Base-by-base conservation (phyloP, 2,329 filamentous ascomycete genomes). In the Coniochaeta sp. region DNA sequence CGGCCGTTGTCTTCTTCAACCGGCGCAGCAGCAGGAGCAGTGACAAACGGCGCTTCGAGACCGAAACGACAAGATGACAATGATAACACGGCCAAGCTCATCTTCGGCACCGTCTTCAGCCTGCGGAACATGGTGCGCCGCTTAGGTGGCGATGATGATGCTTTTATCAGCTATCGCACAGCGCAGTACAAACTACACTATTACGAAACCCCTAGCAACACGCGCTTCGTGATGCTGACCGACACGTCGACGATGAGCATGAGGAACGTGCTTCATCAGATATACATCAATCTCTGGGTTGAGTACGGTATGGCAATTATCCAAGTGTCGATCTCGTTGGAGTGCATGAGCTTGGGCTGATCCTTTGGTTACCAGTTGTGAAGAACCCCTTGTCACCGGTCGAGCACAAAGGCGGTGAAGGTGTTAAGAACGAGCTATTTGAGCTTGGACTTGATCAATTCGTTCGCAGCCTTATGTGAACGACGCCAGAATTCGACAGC, bases 131-230 rank as follows among this genome's bases (percentile, higher is more conserved):
- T 99, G 89, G 91, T 90, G 64, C 90, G 91, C 74, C 96, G 97
- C 80, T 84, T 99, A 56, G 93, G 93, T 70, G 93, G 93, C 65
- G 87, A 91, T 59, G 92, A 97, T 73, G 93, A 97, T 78, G 91
- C 90, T 72, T 99, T 99, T 75, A 89, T 99, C 67, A 91, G 89
- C 67, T 99, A 90, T 77, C 89, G 91, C 67, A 99, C 95, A 59
- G 90, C 84, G 67, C 89, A 96, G 76, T 99, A 99, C 82, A 97
- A 97, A 78, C 84, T 99, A 68, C 95, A 99, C 78, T 99, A 96
- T 80, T 99, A 97, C 81, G 95, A 99, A 80, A 98, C 95, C 14
- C 92, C 93, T 1, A 95, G 92, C 58, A 96, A 91, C 73, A 87
- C 96, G 75, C 96, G 96, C 71, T 96, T 98, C 71, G 92, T 97